phyloP scores from a whole-genome alignment of 83 land plant genomes.

The Picea abies region DNA sequence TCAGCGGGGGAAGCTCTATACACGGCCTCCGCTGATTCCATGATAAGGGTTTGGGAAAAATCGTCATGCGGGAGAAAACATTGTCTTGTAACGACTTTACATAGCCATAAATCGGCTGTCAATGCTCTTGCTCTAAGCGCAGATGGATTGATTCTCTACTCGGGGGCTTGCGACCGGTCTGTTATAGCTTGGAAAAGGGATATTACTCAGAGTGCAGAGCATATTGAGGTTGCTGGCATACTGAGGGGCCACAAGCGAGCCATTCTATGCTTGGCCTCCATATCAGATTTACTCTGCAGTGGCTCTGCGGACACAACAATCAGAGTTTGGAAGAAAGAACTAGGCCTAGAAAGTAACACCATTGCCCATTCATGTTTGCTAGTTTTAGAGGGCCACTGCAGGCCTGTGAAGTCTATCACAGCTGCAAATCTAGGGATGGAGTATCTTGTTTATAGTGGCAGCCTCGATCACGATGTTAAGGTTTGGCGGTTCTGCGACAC shows the following conservation, averaged over 20 bases:
- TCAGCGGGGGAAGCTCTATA: conserved; percentile 41
- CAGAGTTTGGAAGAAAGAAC: conserved; percentile 43
- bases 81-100: conserved; percentile 35
- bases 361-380: conserved; percentile 31
- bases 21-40: conserved; percentile 61
- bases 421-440: too few relatives aligned
- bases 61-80: conserved; percentile 15
- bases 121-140: conserved; percentile 57
- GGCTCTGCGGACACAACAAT: conserved; percentile 67
- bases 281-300: conserved; percentile 29
- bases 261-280: conserved; percentile 38
- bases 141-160: conserved; percentile 49
- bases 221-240: conserved; percentile 39
- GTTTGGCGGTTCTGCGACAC: too few relatives aligned
- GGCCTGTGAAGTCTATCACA: conserved; percentile 37
- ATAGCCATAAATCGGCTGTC: conserved; percentile 57
- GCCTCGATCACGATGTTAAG: too few relatives aligned
- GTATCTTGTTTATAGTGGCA: too few relatives aligned
- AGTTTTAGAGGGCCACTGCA: conserved; percentile 52
- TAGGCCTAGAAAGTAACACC: neutral
- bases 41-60: conserved; percentile 59
- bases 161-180: conserved; percentile 56
- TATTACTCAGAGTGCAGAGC: conserved; percentile 6
- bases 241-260: conserved; percentile 47
- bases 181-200: conserved; percentile 52